These are phyloP conservation scores for Amanita pseudoporphyria DNA, from an alignment of 768 basidiomycete species.

Conservation along the genomic window DNA sequence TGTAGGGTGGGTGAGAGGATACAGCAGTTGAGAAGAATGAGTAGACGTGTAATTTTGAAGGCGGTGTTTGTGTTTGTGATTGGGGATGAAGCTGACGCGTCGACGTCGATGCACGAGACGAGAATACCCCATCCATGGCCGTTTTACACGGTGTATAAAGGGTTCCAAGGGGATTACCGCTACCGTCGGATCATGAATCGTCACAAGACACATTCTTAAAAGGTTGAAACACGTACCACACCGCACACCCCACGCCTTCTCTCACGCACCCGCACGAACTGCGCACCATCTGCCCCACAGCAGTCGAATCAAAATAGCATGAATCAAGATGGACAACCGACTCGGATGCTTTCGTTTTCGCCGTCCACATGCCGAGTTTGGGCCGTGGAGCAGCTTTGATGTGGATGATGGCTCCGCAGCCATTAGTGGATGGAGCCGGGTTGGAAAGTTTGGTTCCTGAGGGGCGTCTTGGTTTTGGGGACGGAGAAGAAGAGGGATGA, in stretches of 20 bases:
- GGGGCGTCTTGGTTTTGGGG: conserved; percentile 13
- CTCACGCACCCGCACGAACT: conserved; percentile 58
- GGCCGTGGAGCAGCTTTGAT: conserved; percentile 42
- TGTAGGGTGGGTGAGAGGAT: conserved; percentile 1
- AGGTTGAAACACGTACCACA: conserved; percentile 27
- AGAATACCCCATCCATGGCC: conserved; percentile 3
- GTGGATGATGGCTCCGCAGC: conserved; percentile 58
- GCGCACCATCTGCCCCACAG: conserved; percentile 38
- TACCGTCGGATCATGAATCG: not conserved
- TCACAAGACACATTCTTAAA: not conserved
- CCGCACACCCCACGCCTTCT: conserved; percentile 59
- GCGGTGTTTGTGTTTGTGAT: not conserved
- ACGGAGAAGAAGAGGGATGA: conserved; percentile 14
- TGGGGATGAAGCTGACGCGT: not conserved
- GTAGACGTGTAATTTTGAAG: not conserved
- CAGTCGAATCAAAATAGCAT: conserved; percentile 44
- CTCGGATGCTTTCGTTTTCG: conserved; percentile 41
- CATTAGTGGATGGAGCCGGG: conserved; percentile 29
- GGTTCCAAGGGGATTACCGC: conserved; percentile 9
- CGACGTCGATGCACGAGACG: not conserved
- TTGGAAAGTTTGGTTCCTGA: conserved; percentile 8
- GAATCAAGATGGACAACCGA: conserved; percentile 47
- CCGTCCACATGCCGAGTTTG: conserved; percentile 47
- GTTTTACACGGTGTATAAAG: conserved; percentile 7
- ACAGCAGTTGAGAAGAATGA: conserved; percentile 4